phyloP scores from a whole-genome alignment of 306 rosid species.

The Medicago ruthenica region DNA sequence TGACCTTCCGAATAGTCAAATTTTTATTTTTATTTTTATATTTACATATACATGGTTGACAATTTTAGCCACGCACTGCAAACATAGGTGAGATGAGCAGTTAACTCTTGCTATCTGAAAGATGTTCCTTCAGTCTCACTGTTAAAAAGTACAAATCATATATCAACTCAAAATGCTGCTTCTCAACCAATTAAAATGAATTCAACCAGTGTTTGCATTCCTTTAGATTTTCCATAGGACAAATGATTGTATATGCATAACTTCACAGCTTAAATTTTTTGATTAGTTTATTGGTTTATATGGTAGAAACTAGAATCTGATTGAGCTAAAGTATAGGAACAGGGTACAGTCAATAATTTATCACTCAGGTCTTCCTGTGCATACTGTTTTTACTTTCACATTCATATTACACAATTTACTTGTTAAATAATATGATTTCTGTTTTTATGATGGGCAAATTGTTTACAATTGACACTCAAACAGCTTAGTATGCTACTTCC shows the following conservation, averaged over 20 bases:
- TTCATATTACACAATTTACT: slow-evolving; percentile 4
- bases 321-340: slow-evolving; percentile 19
- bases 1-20: background rate
- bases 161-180: background rate
- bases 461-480: slow-evolving; percentile 30
- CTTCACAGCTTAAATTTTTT: slow-evolving; percentile 11
- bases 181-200: slow-evolving; percentile 32
- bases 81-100: background rate
- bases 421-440: slow-evolving; percentile 18
- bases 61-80: background rate
- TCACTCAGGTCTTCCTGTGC: slow-evolving; percentile 2
- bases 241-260: background rate
- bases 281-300: slow-evolving; percentile 19
- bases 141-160: too few relatives aligned
- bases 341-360: background rate
- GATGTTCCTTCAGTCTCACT: too few relatives aligned
- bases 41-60: slow-evolving; percentile 20
- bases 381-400: slow-evolving; percentile 28
- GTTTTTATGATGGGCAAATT: slow-evolving; percentile 17
- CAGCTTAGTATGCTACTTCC: slow-evolving; percentile 20
- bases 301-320: slow-evolving; percentile 7
- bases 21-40: background rate
- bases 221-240: background rate
- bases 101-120: too few relatives aligned
- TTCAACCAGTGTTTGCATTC: slow-evolving; percentile 36